Percentiles rank a stretch among this genome's conserved stretches.
These are phyloP conservation scores for Geotrichum macrosporum DNA, from an alignment of 1,139 yeast species.

Conservation along the genomic window DNA sequence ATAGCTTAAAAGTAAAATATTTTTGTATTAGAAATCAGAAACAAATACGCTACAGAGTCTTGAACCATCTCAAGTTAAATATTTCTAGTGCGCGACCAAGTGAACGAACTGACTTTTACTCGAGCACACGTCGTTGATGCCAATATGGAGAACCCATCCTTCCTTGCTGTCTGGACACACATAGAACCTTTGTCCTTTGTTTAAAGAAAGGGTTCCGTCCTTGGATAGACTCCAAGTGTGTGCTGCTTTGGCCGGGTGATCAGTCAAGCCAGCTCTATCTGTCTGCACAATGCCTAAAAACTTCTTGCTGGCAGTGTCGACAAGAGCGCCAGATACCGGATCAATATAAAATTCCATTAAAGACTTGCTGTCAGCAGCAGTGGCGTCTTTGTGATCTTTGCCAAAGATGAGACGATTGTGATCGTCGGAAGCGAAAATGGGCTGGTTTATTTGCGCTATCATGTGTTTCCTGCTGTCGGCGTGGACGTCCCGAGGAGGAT, in stretches of 20 bases:
- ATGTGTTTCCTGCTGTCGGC: too few species aligned
- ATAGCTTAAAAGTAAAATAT: too few species aligned
- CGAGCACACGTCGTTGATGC: slow-evolving; percentile 2
- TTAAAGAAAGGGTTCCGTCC: not conserved
- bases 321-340: not conserved
- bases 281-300: not conserved
- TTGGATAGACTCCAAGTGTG: not conserved
- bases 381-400: too few species aligned
- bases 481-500: too few species aligned
- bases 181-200: not conserved
- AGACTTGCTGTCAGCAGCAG: too few species aligned
- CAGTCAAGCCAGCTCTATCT: not conserved
- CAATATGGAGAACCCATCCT: slow-evolving; percentile 4
- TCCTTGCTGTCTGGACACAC: not conserved
- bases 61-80: too few species aligned
- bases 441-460: too few species aligned
- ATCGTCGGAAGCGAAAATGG: too few species aligned
- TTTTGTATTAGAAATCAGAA: too few species aligned
- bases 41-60: too few species aligned
- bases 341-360: slow-evolving; percentile 2
- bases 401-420: too few species aligned
- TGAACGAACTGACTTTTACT: not conserved
- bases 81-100: not conserved
- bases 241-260: not conserved
- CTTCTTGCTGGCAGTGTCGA: not conserved